Base-by-base conservation (phyloP, 371 early-diverging fungal genomes). In the Mucor circinelloides region DNA sequence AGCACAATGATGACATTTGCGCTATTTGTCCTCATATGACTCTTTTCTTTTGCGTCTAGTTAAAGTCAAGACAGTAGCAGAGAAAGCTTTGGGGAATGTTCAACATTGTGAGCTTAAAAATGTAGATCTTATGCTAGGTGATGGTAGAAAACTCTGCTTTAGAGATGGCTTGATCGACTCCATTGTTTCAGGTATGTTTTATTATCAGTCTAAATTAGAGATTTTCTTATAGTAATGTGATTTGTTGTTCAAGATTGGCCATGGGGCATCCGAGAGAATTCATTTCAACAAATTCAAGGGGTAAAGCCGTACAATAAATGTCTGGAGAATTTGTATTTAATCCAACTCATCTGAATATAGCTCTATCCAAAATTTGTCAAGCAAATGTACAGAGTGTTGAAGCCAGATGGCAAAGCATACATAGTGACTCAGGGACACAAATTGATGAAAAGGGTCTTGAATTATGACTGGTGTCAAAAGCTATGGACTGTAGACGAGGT, bases 361-460 rank as follows among this genome's bases (percentile, higher is more conserved):
- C 63, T 83, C 1, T 83, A 83, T 63, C 83, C 83, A 1, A 76
- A 74, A 60, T 78, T 83, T 32, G 72, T 83, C 62, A 70, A 71
- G 21, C 69, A 80, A 48, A 76, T 83, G 65, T 57, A 65, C 15
- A 50, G 66, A 56, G 69, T 77, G n/a, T 40, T 80, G 28, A 73
- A 63, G 10, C 54, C 64, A 32, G 46, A 65, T 21, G 80, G 80
- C 21, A 75, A 77, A 34, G 83, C 80, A n/a, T 75, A 75, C 50
- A 74, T 83, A 61, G 77, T 83, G 2, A 75, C 79, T n/a, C 83
- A 83, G 63, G 80, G 79, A 0, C 74, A 62, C 9, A 83, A 80
- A 38, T 50, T 83, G 9, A 70, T 83, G 68, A 71, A 75, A 21
- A 62, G 74, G 40, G 74, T 76, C n/a, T 36, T 83, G 23, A 69